Base-by-base conservation (phyloP, 2,329 filamentous ascomycete genomes). In the Thermothelomyces thermophilus region DNA sequence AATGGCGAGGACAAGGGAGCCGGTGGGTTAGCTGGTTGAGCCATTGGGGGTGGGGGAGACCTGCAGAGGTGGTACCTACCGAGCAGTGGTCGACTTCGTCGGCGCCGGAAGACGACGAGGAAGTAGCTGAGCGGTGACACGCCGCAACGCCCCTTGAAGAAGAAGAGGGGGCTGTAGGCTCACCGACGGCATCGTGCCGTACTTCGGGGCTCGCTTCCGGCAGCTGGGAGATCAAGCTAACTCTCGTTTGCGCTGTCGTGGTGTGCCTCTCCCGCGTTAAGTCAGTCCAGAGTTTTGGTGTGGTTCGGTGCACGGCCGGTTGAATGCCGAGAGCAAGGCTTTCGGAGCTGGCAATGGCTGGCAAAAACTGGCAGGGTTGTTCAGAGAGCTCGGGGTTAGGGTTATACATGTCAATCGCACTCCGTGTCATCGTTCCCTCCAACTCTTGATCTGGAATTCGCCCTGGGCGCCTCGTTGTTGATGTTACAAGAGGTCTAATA, bases 61-160 rank as follows among this genome's bases (percentile, higher is more conserved):
- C 1, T 70, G 68, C 53, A 74, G 66, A 17, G 70, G 72, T 40
- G 44, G 8, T 35, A 16, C 49, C 7, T 50, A 54, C 52, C 52
- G 52, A n/a, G 52, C 37, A 44, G 22, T 20, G 11, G 20, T 48
- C n/a, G 37, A 19, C 6, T 30, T 22, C 3, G 44, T 19, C 9
- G 40, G 26, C 14, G 41, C 37, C 35, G 26, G 16, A 36, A 43
- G n/a, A 34, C 44, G 45, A 19, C 35, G 37, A 33, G 41, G 14
- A 9, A 46, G 33, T 28, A 45, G 39, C 30, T 47, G 45, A 33
- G 31, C 35, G 42, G 51, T 46, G 17, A 56, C 56, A 31, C 51
- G 58, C 41, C 51, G 53, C 45, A 58, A 42, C 16, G 51, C 51
- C 24, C 53, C 50, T 31, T 50, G 5, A 26, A 26, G 56, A 33